Evolutionary conservation across 2,329 filamentous ascomycete species (phyloP), one percentile per base, ranked within the genome.

Genomic region (Trichophyton mentagrophytes): DNA sequence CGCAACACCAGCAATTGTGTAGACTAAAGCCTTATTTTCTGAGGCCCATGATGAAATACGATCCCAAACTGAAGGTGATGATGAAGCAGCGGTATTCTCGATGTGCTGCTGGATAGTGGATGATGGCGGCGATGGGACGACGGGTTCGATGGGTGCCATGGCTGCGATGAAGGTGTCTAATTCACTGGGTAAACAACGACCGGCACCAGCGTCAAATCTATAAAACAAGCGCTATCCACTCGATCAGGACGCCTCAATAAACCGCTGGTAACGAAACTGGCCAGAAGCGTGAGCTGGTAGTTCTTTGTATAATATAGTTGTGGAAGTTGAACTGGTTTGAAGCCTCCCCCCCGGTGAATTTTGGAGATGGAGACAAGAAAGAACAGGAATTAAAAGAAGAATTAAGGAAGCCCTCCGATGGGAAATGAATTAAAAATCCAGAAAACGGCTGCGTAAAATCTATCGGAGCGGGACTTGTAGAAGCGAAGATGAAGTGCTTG

Each of bases 21-120:
- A 99, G 65, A 95, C 91, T 60, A 92, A 82, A 56, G 89, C 88
- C 79, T 96, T 97, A 78, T 99, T 91, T 73, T 97, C 92, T 1
- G 90, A 89, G 13, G 88, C 90, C 92, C 93, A 99, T 71, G 80
- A 86, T 66, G 90, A 87, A 76, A 96, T 79, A 69, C 91, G 87
- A 74, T 96, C 89, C 90, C 90, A 96, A 61, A 93, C 60, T 3
- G 63, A 62, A 6, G 64, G 57, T 11, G 64, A 62, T 15, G 61
- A 53, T 15, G 61, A 49, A 59, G 61, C 56, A 5, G 61, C 55
- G 17, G 61, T 44, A 57, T 38, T 60, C 36, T 60, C 60, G 58
- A 61, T 59, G 33, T 60, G 58, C 6, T 55, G 51, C 27, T 55
- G 51, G 6, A 55, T 27, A 20, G 27, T 20, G 33, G 55, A 57